These are phyloP conservation scores for Gelatoporia subvermispora DNA, from an alignment of 768 basidiomycete genomes.

Conservation along the genomic window DNA sequence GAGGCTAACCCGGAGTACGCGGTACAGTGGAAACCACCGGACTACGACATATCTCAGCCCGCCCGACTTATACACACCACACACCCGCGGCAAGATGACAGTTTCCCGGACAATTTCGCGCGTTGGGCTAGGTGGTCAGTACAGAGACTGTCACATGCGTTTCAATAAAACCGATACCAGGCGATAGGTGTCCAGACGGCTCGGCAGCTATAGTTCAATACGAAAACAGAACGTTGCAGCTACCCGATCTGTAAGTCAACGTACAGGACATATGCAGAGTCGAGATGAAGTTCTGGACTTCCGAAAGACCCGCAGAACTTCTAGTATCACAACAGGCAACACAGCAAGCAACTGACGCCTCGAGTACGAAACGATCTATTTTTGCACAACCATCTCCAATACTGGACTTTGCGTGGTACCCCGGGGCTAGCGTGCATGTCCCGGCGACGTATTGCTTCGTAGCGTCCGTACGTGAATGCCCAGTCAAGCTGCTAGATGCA, in stretches of 20 bases:
- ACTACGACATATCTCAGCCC: constrained; percentile 21
- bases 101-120: constrained; percentile 42
- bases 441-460: constrained; percentile 78
- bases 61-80: constrained; percentile 6
- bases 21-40: constrained; percentile 28
- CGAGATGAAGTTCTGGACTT: constrained; percentile 3
- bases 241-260: constrained; percentile 43
- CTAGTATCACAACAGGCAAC: background rate
- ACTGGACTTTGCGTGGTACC: constrained; percentile 83
- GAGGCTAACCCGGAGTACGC: too few relatives aligned
- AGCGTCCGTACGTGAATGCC: constrained; percentile 78
- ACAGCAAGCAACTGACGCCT: background rate
- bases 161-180: background rate
- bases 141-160: background rate
- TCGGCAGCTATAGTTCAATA: constrained; percentile 60
- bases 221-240: constrained; percentile 64
- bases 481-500: constrained; percentile 82
- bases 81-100: constrained; percentile 18
- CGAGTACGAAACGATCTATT: background rate
- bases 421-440: constrained; percentile 54
- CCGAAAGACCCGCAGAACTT: background rate
- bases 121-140: constrained; percentile 51
- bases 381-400: constrained; percentile 63
- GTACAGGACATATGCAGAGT: background rate
- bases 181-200: constrained; percentile 69